Base-by-base conservation (phyloP, 176 grass and related monocot species). In the Aegilops sharonensis region DNA sequence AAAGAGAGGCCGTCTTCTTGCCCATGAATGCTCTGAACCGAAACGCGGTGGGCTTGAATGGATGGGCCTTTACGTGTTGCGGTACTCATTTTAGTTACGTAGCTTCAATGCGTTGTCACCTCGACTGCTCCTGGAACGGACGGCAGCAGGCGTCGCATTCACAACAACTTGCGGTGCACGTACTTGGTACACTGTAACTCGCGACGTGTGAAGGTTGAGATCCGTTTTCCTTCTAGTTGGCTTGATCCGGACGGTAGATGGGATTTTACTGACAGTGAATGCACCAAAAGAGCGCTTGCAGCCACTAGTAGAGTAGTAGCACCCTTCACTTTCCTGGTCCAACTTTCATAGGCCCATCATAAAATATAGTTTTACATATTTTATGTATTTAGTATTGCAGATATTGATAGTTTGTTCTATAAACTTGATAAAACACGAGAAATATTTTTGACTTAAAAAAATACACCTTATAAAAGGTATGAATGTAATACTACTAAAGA, bases 31-130 rank as follows among this genome's bases (percentile, higher is more conserved):
- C 29, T 17, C 32, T 37, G 57, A 69, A 25, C 45, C 70, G 2
- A 45, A 74, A 74, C 12, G 45, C 45, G 12, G 48, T 2, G 50
- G 50, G 50, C 8, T 75, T 47, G 36, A 77, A 54, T 66, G 42
- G 25, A 5, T 1, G 71, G 71, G 71, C 18, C 56, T 57, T 73
- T 88, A 50, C 47, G 70, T 36, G 40, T 27, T 32, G 59, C 79
- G 68, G 84, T 83, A 78, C 71, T 72, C 40, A 68, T 56, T 57
- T 37, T 43, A 40, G 56, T 76, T 78, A 64, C 56, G 65, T 73
- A 34, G 84, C 79, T 87, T 90, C 24, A 90, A 87, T 90, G 84
- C 79, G 11, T 50, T 90, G 89, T 80, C 66, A 27, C 89, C 79
- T 62, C 84, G 35, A 39, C 2, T 36, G 18, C 69, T 56, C 79